phyloP scores from a whole-genome alignment of 2,329 filamentous ascomycete genomes.

The Trichoderma asperellum region DNA sequence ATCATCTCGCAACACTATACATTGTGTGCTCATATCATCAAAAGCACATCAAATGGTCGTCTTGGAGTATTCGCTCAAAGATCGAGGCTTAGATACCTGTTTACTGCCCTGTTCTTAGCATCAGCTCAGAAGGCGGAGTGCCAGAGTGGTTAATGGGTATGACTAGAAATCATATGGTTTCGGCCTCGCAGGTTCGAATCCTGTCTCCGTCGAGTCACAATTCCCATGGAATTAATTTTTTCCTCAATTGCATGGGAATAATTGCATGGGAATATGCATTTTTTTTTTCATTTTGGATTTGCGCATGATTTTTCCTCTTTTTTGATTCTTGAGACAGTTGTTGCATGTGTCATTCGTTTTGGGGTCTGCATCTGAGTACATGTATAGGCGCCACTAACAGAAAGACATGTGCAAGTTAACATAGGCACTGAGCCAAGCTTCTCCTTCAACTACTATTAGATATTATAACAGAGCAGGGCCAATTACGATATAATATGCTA shows the following conservation, averaged over 20 bases:
- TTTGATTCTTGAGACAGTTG: no score
- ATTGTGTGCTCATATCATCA: background rate
- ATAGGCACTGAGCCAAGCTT: no score
- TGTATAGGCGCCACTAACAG: no score
- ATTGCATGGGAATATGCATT: background rate
- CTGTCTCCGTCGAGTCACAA: slow-evolving; percentile 23
- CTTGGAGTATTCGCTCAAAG: background rate
- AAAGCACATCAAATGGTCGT: background rate
- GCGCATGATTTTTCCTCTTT: no score
- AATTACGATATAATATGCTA: no score
- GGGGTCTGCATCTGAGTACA: no score
- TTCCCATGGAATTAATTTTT: background rate
- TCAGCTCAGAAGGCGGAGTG: slow-evolving; percentile 19
- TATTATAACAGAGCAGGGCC: no score
- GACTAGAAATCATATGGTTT: slow-evolving; percentile 30
- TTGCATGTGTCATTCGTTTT: no score
- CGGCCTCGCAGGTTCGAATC: slow-evolving; percentile 29
- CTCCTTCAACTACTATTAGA: no score
- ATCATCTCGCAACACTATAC: background rate
- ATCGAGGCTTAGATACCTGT: background rate
- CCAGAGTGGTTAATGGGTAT: slow-evolving; percentile 30
- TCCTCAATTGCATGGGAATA: background rate
- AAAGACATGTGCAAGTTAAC: no score
- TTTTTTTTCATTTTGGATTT: no score
- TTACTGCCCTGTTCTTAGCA: background rate